Conservation (phyloP, 257 asterid species). For the Solanum chmielewskii region DNA sequence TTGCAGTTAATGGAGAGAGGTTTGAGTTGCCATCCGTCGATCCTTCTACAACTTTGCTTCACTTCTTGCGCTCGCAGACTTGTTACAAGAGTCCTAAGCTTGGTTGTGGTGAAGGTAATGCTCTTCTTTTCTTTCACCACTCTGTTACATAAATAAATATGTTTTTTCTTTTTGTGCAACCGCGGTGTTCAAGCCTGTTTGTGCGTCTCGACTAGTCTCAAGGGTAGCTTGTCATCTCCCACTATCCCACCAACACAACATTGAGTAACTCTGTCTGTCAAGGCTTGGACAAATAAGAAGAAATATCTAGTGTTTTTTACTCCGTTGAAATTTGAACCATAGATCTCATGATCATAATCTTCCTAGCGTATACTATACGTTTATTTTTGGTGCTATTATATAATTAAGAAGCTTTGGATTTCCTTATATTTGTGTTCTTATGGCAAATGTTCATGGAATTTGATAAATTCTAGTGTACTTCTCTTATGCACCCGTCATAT, state of each 20-base stretch:
- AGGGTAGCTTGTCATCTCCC: background rate
- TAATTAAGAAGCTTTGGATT: background rate
- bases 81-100: slow-evolving; percentile 75
- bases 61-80: slow-evolving; percentile 62
- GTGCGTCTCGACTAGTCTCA: background rate
- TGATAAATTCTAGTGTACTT: background rate
- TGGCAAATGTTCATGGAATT: background rate
- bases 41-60: slow-evolving; percentile 67
- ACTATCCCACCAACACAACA: background rate
- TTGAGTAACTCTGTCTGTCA: background rate
- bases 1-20: slow-evolving; percentile 53
- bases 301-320: background rate
- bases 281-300: background rate
- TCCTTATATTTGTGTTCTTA: background rate
- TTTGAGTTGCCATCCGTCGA: slow-evolving; percentile 44
- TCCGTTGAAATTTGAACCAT: background rate
- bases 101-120: slow-evolving; percentile 22
- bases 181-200: background rate
- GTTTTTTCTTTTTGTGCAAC: background rate
- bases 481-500: background rate
- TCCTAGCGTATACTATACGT: background rate
- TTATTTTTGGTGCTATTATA: background rate
- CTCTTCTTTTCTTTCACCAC: background rate
- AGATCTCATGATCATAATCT: background rate
- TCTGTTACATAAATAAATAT: background rate